phyloP scores from a whole-genome alignment of 345 rosid genomes.

The Lepidium sativum region DNA sequence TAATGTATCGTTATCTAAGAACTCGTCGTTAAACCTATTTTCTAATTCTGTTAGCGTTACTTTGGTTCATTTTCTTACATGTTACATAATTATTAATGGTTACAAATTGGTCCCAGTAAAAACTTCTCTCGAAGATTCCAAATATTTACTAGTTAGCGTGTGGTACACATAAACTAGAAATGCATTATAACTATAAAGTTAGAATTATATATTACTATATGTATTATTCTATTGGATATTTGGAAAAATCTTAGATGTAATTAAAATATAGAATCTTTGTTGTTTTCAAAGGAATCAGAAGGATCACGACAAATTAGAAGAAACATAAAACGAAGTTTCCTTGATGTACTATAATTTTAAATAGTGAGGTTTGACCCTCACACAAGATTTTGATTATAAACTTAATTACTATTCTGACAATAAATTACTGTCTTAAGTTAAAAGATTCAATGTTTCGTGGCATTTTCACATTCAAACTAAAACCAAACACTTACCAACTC shows the following conservation, averaged over 20 bases:
- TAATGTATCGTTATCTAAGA: too few species aligned
- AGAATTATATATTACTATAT: conserved; percentile 2
- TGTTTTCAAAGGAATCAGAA: conserved; percentile 12
- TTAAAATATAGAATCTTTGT: conserved; percentile 13
- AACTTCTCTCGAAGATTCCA: conserved; percentile 14
- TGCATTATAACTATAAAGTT: conserved; percentile 26
- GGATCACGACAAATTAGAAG: conserved; percentile 18
- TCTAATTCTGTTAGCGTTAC: too few species aligned
- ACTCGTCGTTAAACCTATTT: too few species aligned
- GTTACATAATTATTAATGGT: too few species aligned
- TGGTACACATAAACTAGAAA: conserved; percentile 17
- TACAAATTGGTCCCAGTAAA: neutral
- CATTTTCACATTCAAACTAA: conserved; percentile 23
- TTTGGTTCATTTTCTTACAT: too few species aligned
- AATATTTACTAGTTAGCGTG: conserved; percentile 17
- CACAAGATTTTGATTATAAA: conserved; percentile 18
- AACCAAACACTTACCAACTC: conserved; percentile 29
- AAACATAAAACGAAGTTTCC: conserved; percentile 27
- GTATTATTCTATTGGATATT: conserved; percentile 12
- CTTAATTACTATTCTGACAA: conserved; percentile 6
- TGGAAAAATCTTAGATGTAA: conserved; percentile 8
- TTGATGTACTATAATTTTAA: neutral
- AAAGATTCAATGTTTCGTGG: conserved; percentile 16
- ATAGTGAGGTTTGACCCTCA: conserved; percentile 12
- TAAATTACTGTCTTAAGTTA: conserved; percentile 12